A percentile compares a stretch with the other conserved stretches of the same genome.
Conservation (phyloP, 2,329 filamentous ascomycete genomes). For the Clonostachys sp. region DNA sequence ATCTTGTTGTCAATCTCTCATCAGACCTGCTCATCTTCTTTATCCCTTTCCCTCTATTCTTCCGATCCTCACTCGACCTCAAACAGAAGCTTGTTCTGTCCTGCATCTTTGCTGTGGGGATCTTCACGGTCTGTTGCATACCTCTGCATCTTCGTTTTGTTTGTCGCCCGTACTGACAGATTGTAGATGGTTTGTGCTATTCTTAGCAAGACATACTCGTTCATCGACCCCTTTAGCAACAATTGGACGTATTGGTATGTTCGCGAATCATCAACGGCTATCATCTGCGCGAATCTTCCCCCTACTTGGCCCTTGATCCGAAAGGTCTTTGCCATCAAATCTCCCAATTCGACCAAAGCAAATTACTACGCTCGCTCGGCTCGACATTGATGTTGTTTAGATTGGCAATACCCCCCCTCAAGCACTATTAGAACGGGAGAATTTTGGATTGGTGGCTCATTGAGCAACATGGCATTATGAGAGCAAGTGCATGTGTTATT, state of each 20-base stretch:
- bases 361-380: too few relatives aligned
- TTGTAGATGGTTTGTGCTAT: constrained; percentile 1
- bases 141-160: background rate
- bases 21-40: too few relatives aligned
- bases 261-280: constrained; percentile 34
- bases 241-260: constrained; percentile 37
- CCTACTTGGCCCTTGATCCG: constrained; percentile 34
- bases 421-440: too few relatives aligned
- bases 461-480: too few relatives aligned
- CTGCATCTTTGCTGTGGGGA: constrained; percentile 36
- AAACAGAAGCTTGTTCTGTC: constrained; percentile 49
- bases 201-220: constrained; percentile 32
- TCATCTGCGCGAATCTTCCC: constrained; percentile 35
- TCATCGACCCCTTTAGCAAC: constrained; percentile 27
- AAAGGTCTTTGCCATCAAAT: constrained; percentile 14
- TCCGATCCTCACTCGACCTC: constrained; percentile 23
- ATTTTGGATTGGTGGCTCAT: too few relatives aligned
- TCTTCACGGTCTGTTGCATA: constrained; percentile 34
- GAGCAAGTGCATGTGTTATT: too few relatives aligned
- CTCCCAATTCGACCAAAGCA: too few relatives aligned
- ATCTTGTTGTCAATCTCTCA: too few relatives aligned
- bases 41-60: background rate
- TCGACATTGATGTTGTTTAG: too few relatives aligned
- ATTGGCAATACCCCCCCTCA: too few relatives aligned
- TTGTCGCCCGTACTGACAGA: background rate